A percentile compares a stretch with the other conserved stretches of the same genome.
Conservation (phyloP, 2,329 filamentous ascomycete genomes). For the Ilyonectria robusta region DNA sequence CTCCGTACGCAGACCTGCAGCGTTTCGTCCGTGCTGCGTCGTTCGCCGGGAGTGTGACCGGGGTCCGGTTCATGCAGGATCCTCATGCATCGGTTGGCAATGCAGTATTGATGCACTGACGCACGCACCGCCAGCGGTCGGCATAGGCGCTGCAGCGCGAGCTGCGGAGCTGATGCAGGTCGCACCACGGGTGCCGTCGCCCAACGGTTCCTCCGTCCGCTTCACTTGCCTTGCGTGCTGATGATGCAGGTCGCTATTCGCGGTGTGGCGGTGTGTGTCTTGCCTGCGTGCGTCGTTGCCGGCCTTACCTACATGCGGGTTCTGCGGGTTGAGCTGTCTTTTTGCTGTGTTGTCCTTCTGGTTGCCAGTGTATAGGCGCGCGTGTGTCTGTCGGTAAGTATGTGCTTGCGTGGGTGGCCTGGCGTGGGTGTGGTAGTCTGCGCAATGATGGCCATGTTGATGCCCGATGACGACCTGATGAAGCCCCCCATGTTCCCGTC, state of each 20-base stretch:
- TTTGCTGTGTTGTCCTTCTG: constrained; percentile 46
- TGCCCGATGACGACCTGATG: constrained; percentile 50
- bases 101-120: constrained; percentile 44
- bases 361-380: constrained; percentile 37
- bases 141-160: constrained; percentile 34
- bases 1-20: constrained; percentile 19
- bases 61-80: constrained; percentile 50
- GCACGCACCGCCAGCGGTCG: constrained; percentile 37
- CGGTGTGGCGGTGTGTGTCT: constrained; percentile 44
- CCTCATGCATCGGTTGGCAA: constrained; percentile 44
- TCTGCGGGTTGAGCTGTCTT: constrained; percentile 48
- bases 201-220: constrained; percentile 46
- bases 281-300: constrained; percentile 40
- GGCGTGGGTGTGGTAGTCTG: constrained; percentile 20
- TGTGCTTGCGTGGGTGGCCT: neutral
- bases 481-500: constrained; percentile 33
- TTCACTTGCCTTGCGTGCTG: constrained; percentile 43
- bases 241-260: constrained; percentile 40
- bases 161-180: constrained; percentile 41
- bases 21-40: constrained; percentile 36
- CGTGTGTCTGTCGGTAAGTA: constrained; percentile 25
- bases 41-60: constrained; percentile 38
- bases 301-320: constrained; percentile 40
- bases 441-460: constrained; percentile 42
- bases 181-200: constrained; percentile 38